Base-by-base conservation (phyloP, 768 basidiomycete species). In the Fistulinella prunicolor region DNA sequence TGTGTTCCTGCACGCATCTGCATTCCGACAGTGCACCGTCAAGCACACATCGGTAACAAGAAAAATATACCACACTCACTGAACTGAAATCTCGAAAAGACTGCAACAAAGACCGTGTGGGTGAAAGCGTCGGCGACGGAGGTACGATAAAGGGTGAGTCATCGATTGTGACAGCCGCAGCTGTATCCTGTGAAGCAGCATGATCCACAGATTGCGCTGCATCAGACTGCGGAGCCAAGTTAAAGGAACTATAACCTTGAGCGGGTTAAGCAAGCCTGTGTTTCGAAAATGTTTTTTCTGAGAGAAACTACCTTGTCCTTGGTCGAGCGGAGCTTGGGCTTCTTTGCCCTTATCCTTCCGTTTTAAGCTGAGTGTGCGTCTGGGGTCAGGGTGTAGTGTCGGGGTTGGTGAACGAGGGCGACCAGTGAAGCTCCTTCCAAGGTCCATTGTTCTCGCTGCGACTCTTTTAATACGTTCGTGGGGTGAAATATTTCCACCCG, bases 1-100 rank as follows among this genome's bases (percentile, higher is more conserved):
- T 93, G 91, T 3, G 90, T 93, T 14, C 90, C 90, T 21, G 83
- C 81, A 34, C 88, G 84, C 82, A 93, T 86, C 90, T 93, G 61
- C 30, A 54, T 38, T 50, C 49, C 49, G 49, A 41, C 32, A 44
- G 19, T 6, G 28, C 16, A 40, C 14, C 14, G 16, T 56, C 43
- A 34, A 49, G 41, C 6, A 41, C 34, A 36, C 10, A 9, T 34
- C 7, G 22, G 14, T n/a, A 9, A 46, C 34, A 29, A n/a, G 36
- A 35, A 53, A 37, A 30, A 47, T 28, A 26, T 38, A 42, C 14
- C 16, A 52, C 35, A 70, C 83, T 57, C 62, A 90, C 89, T 14
- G 90, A 89, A 53, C 82, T 81, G 55, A 81, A 77, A 13, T 83
- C 86, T 34, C 78, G 76, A 57, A 88, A 86, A 9, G 81, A 70